Percentiles rank a stretch among this genome's conserved stretches.
These are phyloP conservation scores for Starmera pachycereana DNA, from an alignment of 805 yeast genomes.

Conservation along the genomic window DNA sequence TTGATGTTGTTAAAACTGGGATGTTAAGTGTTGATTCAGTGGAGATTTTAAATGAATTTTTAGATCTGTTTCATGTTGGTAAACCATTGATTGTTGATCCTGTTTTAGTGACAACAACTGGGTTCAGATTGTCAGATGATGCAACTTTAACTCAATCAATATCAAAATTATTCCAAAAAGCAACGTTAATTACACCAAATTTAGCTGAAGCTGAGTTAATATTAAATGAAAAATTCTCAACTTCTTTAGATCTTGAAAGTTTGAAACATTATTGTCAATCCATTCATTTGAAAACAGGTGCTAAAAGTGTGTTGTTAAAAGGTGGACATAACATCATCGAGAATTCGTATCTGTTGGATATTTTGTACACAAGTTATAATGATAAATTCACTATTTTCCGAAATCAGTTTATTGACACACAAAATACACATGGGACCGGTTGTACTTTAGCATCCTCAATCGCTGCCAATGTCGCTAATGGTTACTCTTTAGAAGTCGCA, in stretches of 20 bases:
- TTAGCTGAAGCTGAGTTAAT: conserved; percentile 50
- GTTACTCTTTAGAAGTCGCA: conserved; percentile 34
- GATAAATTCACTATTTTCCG: conserved; percentile 31
- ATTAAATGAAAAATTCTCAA: conserved; percentile 18
- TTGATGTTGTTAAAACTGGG: conserved; percentile 71
- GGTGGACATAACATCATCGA: conserved; percentile 68
- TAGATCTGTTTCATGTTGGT: conserved; percentile 21
- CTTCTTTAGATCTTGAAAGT: conserved; percentile 27
- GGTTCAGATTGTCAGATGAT: conserved; percentile 43
- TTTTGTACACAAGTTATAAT: conserved; percentile 35
- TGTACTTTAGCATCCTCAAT: conserved; percentile 80
- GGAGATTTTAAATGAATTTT: conserved; percentile 28
- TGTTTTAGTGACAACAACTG: conserved; percentile 77
- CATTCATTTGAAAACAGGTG: conserved; percentile 29
- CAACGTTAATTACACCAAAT: conserved; percentile 69
- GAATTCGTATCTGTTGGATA: conserved; percentile 35
- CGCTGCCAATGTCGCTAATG: conserved; percentile 62
- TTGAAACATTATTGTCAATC: conserved; percentile 26
- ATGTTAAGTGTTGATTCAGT: conserved; percentile 54
- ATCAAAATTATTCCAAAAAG: conserved; percentile 35
- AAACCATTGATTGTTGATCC: conserved; percentile 62
- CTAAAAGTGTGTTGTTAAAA: conserved; percentile 53
- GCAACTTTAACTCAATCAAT: conserved; percentile 34
- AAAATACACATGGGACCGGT: conserved; percentile 81
- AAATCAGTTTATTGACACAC: conserved; percentile 34